Conservation (phyloP, 73 alveolate genomes). For the Effrenium voratum region DNA sequence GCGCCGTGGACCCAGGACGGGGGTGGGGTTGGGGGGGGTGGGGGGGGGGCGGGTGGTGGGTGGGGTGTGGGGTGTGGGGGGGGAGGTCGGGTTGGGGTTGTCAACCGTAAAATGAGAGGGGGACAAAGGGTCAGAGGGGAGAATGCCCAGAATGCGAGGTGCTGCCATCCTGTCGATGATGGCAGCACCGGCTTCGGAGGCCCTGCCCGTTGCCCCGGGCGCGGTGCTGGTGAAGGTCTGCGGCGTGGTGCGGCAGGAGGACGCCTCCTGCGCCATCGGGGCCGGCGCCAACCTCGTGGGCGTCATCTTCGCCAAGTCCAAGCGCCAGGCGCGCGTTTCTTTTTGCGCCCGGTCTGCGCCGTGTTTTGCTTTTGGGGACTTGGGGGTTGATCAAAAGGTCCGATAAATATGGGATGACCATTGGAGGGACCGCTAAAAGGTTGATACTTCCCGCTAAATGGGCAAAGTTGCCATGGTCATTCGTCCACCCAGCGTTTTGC, state of each 20-base stretch:
- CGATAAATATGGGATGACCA: too few relatives aligned
- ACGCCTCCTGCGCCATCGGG: conserved; percentile 58
- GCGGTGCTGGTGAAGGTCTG: conserved; percentile 91
- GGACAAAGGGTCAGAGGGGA: background rate
- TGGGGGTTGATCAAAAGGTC: too few relatives aligned
- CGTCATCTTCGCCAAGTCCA: conserved; percentile 79
- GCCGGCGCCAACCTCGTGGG: conserved; percentile 91
- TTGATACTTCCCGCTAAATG: too few relatives aligned
- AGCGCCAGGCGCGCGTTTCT: conserved; percentile 84
- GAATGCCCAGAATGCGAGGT: background rate
- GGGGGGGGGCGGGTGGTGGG: background rate
- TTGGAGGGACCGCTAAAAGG: too few relatives aligned
- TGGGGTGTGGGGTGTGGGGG: background rate
- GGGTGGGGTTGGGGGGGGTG: background rate
- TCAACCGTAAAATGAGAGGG: background rate
- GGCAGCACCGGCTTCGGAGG: background rate
- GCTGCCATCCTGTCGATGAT: conserved; percentile 79
- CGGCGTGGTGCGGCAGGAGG: conserved; percentile 78
- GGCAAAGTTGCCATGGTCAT: too few relatives aligned
- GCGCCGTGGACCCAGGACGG: conserved; percentile 66
- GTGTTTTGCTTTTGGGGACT: too few relatives aligned
- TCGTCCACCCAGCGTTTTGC: too few relatives aligned
- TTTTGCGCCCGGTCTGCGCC: too few relatives aligned
- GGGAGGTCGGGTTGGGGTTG: background rate
- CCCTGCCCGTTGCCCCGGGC: conserved; percentile 43